Percentiles rank a stretch among this genome's conserved stretches.
These are phyloP conservation scores for Symbiodinium natans DNA, from an alignment of 73 alveolate species.

Conservation along the genomic window DNA sequence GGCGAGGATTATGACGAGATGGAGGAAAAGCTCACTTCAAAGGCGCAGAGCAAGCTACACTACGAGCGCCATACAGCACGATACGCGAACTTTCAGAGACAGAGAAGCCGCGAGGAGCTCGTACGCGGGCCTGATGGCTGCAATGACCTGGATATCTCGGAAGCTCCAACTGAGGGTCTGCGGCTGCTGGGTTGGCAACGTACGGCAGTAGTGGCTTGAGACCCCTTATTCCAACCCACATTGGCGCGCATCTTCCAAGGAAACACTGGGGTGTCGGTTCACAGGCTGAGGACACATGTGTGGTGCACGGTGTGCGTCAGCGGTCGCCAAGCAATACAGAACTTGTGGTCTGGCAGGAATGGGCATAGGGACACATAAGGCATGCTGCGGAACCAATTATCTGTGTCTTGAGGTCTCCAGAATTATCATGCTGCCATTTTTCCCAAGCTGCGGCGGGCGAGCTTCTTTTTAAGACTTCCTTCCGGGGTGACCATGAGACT, in stretches of 20 bases:
- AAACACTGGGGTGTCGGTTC: slow-evolving; percentile 49
- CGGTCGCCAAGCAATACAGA: too few species aligned
- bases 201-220: slow-evolving; percentile 36
- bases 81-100: too few species aligned
- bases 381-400: too few species aligned
- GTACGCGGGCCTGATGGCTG: slow-evolving; percentile 95
- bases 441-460: too few species aligned
- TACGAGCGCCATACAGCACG: slow-evolving; percentile 93
- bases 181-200: slow-evolving; percentile 32
- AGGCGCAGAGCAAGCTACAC: slow-evolving; percentile 86
- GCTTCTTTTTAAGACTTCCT: too few species aligned
- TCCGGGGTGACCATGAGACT: too few species aligned
- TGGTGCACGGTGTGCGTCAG: too few species aligned
- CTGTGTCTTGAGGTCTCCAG: too few species aligned
- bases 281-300: slow-evolving; percentile 91
- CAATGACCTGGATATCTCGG: slow-evolving; percentile 94
- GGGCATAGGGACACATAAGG: too few species aligned
- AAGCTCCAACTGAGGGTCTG: slow-evolving; percentile 93
- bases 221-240: too few species aligned
- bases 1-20: slow-evolving; percentile 97
- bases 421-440: too few species aligned
- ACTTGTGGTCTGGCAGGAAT: too few species aligned
- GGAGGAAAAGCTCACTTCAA: slow-evolving; percentile 94
- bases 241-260: slow-evolving; percentile 87
- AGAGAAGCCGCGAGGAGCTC: slow-evolving; percentile 95